phyloP scores from a whole-genome alignment of 1,139 yeast species.

The Debaryomyces subglobosus region DNA sequence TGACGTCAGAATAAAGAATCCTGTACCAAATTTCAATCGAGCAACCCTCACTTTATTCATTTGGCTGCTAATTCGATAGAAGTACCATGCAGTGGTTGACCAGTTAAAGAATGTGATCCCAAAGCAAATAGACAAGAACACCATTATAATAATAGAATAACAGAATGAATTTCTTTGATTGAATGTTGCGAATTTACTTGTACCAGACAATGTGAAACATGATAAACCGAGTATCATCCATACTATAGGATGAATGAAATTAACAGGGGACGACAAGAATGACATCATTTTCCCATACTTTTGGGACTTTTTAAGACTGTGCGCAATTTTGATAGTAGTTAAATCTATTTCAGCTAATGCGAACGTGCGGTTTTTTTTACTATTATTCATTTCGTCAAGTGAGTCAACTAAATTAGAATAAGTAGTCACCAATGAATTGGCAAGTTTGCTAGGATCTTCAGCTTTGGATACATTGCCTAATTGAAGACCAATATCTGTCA shows the following conservation, averaged over 20 bases:
- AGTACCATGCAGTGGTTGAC: constrained; percentile 17
- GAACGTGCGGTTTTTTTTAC: constrained; percentile 7
- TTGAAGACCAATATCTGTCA: constrained; percentile 54
- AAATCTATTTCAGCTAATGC: background rate
- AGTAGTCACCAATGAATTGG: constrained; percentile 43
- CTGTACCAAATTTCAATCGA: constrained; percentile 14
- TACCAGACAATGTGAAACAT: background rate
- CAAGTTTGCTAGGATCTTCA: constrained; percentile 38
- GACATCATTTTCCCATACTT: constrained; percentile 5
- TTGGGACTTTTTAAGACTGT: constrained; percentile 5
- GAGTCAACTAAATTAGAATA: constrained; percentile 26
- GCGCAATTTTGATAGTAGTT: constrained; percentile 1
- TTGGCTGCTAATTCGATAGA: constrained; percentile 12
- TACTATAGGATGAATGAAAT: background rate
- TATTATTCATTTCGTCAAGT: constrained; percentile 19
- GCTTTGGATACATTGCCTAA: constrained; percentile 45
- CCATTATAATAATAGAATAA: background rate
- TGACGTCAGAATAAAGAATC: constrained; percentile 12
- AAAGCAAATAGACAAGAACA: constrained; percentile 4
- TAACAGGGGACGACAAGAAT: background rate
- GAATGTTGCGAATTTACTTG: background rate
- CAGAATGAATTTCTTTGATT: background rate
- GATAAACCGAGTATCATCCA: constrained; percentile 1
- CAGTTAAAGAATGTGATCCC: constrained; percentile 11
- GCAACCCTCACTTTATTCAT: constrained; percentile 16